Conservation (phyloP, 495 filamentous ascomycete genomes). For the Glonium stellatum region DNA sequence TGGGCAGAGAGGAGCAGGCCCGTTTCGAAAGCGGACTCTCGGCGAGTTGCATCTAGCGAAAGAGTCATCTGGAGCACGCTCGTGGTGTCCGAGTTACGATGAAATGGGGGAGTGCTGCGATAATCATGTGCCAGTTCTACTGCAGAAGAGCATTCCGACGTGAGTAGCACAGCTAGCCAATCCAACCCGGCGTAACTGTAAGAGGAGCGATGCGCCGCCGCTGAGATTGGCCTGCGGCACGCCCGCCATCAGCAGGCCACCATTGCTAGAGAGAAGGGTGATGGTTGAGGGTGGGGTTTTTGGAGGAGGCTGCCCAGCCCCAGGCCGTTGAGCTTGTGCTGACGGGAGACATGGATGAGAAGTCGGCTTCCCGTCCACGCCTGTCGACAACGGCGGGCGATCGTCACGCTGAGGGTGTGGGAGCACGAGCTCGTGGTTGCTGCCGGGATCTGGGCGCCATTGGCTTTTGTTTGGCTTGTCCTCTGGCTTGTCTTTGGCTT, state of each 20-base stretch:
- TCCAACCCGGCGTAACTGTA: not conserved
- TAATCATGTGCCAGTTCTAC: conserved; percentile 21
- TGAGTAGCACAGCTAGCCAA: conserved; percentile 6
- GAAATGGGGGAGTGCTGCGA: not conserved
- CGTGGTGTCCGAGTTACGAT: conserved; percentile 1
- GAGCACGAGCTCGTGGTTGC: conserved; percentile 14
- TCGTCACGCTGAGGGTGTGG: conserved; percentile 15
- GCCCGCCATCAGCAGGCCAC: not conserved
- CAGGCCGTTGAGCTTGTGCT: conserved; percentile 3
- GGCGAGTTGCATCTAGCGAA: conserved; percentile 20
- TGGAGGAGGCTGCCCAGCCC: conserved; percentile 1
- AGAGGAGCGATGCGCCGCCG: not conserved
- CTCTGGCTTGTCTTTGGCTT: no score
- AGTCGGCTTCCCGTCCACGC: not conserved
- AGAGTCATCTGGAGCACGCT: conserved; percentile 19
- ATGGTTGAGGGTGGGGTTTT: conserved; percentile 1
- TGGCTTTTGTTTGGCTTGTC: conserved; percentile 11
- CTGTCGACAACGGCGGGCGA: conserved; percentile 22
- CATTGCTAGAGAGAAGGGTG: not conserved
- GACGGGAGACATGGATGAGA: conserved; percentile 25
- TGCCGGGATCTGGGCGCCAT: not conserved
- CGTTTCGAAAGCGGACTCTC: not conserved
- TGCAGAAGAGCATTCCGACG: conserved; percentile 7
- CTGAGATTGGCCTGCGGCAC: not conserved
- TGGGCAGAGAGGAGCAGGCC: no score